These are phyloP conservation scores for Phaeosphaeriaceae sp. DNA, from an alignment of 2,329 filamentous ascomycete genomes.

Conservation along the genomic window DNA sequence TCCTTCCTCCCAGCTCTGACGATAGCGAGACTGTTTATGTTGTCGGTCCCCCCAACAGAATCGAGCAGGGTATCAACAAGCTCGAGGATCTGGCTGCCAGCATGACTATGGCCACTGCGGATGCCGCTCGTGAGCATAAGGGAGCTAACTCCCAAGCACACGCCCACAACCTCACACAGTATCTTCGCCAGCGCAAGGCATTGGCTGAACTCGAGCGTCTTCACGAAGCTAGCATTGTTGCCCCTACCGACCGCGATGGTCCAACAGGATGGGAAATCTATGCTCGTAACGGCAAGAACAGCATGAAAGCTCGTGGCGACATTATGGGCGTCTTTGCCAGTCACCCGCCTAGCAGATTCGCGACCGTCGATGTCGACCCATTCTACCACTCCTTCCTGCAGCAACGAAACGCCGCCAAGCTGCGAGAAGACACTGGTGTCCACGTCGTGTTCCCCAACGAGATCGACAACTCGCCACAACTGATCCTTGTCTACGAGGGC, in stretches of 20 bases:
- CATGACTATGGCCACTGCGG: slow-evolving; percentile 84
- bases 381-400: slow-evolving; percentile 80
- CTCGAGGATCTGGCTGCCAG: slow-evolving; percentile 87
- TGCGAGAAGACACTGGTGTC: slow-evolving; percentile 75
- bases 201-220: slow-evolving; percentile 81
- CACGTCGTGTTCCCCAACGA: slow-evolving; percentile 74
- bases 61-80: slow-evolving; percentile 78
- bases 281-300: slow-evolving; percentile 83
- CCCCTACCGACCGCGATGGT: slow-evolving; percentile 72
- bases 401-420: slow-evolving; percentile 66
- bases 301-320: slow-evolving; percentile 75
- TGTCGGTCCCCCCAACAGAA: slow-evolving; percentile 76
- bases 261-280: slow-evolving; percentile 87
- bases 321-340: slow-evolving; percentile 76
- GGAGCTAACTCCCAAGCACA: slow-evolving; percentile 77
- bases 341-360: slow-evolving; percentile 76
- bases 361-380: slow-evolving; percentile 72
- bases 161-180: slow-evolving; percentile 85
- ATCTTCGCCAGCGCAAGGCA: slow-evolving; percentile 81
- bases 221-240: slow-evolving; percentile 87
- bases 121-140: slow-evolving; percentile 81
- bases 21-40: slow-evolving; percentile 86
- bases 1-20: slow-evolving; percentile 76
- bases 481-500: slow-evolving; percentile 79
- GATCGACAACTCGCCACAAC: slow-evolving; percentile 63